These are phyloP conservation scores for Colletotrichum lupini DNA, from an alignment of 2,329 filamentous ascomycete genomes.

Conservation along the genomic window DNA sequence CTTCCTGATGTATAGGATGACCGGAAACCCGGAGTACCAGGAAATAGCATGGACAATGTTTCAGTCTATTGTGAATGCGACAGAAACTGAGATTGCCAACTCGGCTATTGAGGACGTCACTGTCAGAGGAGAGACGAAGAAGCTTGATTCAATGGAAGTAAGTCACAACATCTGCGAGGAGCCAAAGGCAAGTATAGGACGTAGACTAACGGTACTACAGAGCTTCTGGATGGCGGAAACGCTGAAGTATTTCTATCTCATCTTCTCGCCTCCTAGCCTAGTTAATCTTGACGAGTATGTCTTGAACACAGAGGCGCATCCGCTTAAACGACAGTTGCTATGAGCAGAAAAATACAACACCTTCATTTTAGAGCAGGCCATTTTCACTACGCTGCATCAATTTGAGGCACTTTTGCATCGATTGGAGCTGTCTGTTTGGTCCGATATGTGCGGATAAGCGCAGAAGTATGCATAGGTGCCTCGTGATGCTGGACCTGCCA, in stretches of 20 bases:
- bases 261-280: slow-evolving; percentile 72
- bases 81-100: slow-evolving; percentile 58
- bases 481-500: slow-evolving; percentile 10
- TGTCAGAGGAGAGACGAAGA: slow-evolving; percentile 49
- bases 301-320: slow-evolving; percentile 66
- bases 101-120: slow-evolving; percentile 63
- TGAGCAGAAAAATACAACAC: not conserved
- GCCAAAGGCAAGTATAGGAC: not conserved
- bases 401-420: not conserved
- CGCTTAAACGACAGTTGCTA: slow-evolving; percentile 41
- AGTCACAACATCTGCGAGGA: slow-evolving; percentile 35
- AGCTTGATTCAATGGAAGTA: slow-evolving; percentile 54
- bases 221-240: slow-evolving; percentile 81
- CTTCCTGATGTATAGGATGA: slow-evolving; percentile 65
- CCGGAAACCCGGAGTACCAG: slow-evolving; percentile 57
- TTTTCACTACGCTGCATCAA: not conserved
- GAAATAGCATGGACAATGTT: slow-evolving; percentile 67
- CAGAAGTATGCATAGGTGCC: not conserved
- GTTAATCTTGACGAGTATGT: slow-evolving; percentile 77
- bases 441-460: not conserved
- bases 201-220: slow-evolving; percentile 49
- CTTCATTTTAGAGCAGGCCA: not conserved
- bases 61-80: slow-evolving; percentile 55
- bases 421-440: slow-evolving; percentile 6
- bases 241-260: slow-evolving; percentile 79